Conservation (phyloP, 2,329 filamentous ascomycete genomes). For the Sporothrix luriei region DNA sequence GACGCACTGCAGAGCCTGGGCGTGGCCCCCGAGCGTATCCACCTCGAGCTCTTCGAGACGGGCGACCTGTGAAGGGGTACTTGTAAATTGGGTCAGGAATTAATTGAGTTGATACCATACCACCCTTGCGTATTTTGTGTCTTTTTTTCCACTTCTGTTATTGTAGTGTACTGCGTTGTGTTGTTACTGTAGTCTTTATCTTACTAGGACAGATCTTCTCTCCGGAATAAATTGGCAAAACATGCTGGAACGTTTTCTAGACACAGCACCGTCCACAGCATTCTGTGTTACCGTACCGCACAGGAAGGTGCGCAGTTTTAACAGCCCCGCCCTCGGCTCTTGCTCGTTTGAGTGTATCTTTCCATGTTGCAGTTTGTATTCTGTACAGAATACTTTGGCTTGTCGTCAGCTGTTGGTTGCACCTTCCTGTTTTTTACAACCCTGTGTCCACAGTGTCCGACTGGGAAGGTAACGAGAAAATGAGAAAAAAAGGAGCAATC, state of each 20-base stretch:
- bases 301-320: constrained; percentile 27
- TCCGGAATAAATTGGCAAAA: background rate
- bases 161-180: constrained; percentile 9
- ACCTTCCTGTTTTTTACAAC: constrained; percentile 29
- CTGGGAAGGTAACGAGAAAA: constrained; percentile 3
- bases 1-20: constrained; percentile 57
- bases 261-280: background rate
- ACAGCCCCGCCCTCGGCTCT: background rate
- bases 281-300: background rate
- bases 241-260: background rate
- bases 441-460: constrained; percentile 17
- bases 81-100: background rate
- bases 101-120: no score
- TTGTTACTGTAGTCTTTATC: constrained; percentile 4
- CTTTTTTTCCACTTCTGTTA: no score
- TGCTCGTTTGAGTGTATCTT: background rate
- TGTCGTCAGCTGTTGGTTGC: constrained; percentile 1
- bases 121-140: no score
- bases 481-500: background rate
- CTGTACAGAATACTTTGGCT: background rate
- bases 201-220: constrained; percentile 6
- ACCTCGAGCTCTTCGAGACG: constrained; percentile 70
- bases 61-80: constrained; percentile 46
- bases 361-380: background rate
- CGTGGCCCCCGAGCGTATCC: constrained; percentile 60